Percentiles rank a stretch among this genome's conserved stretches.
Conservation (phyloP, 164 flowering plant species). For the Tetrastigma voinierianum region DNA sequence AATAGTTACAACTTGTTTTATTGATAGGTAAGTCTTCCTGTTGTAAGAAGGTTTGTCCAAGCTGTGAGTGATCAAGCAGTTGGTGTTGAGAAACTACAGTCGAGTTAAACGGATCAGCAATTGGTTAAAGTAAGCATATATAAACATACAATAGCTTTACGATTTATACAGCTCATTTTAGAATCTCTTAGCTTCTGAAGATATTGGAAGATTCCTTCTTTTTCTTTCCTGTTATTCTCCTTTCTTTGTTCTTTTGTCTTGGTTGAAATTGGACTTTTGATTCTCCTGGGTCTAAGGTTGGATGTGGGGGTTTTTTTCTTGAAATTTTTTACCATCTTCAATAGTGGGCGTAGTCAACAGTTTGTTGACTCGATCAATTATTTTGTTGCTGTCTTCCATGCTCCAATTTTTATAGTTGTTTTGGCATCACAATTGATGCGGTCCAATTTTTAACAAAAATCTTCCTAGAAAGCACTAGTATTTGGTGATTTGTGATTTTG, state of each 20-base stretch:
- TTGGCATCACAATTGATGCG: neutral
- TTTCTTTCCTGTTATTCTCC: neutral
- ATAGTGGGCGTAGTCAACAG: neutral
- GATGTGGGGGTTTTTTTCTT: no score
- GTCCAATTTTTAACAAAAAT: no score
- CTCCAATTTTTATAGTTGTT: neutral
- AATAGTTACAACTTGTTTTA: neutral
- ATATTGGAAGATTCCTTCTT: no score
- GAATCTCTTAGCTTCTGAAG: no score
- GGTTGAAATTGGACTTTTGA: neutral
- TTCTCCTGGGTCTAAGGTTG: neutral
- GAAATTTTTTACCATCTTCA: neutral
- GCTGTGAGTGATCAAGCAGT: constrained; percentile 88
- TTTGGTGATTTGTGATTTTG: no score
- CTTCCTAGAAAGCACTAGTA: no score
- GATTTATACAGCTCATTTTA: no score
- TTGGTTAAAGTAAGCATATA: constrained; percentile 70
- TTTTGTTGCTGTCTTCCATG: neutral
- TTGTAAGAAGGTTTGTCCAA: constrained; percentile 92
- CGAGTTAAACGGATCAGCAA: constrained; percentile 92
- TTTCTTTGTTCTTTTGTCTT: neutral
- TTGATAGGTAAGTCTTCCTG: constrained; percentile 91
- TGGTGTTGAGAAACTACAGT: constrained; percentile 81
- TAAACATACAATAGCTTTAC: neutral
- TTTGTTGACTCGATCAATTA: neutral